phyloP scores from a whole-genome alignment of 2,329 filamentous ascomycete genomes.

The Boeremia lycopersici region DNA sequence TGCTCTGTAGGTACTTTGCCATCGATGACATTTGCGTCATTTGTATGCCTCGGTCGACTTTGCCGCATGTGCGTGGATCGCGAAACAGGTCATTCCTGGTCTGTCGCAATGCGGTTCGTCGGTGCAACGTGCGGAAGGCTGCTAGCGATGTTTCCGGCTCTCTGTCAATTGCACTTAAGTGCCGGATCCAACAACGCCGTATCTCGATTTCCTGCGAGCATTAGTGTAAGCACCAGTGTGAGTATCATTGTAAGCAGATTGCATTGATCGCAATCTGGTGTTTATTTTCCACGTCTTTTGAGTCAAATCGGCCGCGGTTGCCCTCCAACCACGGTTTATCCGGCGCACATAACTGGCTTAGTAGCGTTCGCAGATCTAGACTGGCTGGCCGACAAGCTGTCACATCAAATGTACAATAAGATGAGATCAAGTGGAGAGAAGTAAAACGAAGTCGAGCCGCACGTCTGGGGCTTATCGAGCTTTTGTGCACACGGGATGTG shows the following conservation, averaged over 20 bases:
- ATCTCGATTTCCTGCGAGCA: too few relatives aligned
- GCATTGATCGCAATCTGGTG: not conserved
- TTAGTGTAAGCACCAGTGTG: not conserved
- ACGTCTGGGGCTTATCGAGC: not conserved
- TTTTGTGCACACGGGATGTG: constrained; percentile 4
- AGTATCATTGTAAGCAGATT: not conserved
- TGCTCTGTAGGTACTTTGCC: not conserved
- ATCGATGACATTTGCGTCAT: constrained; percentile 3
- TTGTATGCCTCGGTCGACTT: not conserved
- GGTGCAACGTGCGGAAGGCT: not conserved
- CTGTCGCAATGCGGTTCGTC: constrained; percentile 2
- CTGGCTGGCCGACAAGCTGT: not conserved
- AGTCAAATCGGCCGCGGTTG: not conserved
- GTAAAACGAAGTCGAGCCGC: not conserved
- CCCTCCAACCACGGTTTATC: constrained; percentile 1
- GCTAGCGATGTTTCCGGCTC: not conserved
- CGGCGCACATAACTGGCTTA: not conserved
- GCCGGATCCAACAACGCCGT: not conserved
- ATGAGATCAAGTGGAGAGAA: not conserved
- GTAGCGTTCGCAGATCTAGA: not conserved
- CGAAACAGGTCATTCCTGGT: constrained; percentile 1
- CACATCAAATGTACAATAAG: too few relatives aligned
- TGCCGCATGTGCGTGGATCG: constrained; percentile 6
- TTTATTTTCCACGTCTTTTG: not conserved
- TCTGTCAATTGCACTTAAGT: not conserved